phyloP scores from a whole-genome alignment of 78 protist species.

The Dictyostelium purpureum region DNA sequence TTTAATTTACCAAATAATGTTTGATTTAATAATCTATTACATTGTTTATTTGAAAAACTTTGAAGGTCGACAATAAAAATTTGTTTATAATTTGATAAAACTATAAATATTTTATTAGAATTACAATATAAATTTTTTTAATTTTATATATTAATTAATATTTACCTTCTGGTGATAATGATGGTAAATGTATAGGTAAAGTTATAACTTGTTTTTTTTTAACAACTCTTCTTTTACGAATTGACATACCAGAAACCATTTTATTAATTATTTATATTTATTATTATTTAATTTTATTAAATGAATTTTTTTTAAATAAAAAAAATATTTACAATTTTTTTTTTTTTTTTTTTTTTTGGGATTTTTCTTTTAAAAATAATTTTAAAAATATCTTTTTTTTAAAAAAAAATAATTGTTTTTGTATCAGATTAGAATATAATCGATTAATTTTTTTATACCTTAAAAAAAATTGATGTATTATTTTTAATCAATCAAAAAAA shows the following conservation, averaged over 20 bases:
- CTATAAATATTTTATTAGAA: not conserved
- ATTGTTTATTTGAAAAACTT: constrained; percentile 27
- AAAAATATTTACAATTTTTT: too few relatives aligned
- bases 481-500: too few relatives aligned
- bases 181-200: not conserved
- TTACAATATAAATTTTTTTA: not conserved
- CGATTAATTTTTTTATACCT: too few relatives aligned
- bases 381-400: too few relatives aligned
- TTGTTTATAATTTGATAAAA: constrained; percentile 9
- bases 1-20: constrained; percentile 20
- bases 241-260: too few relatives aligned
- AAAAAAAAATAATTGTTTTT: too few relatives aligned
- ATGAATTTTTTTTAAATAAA: not conserved
- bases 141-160: not conserved
- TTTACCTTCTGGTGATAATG: not conserved
- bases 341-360: too few relatives aligned
- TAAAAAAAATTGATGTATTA: too few relatives aligned
- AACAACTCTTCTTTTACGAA: not conserved
- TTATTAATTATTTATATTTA: not conserved
- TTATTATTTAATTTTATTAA: not conserved
- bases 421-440: too few relatives aligned
- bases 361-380: too few relatives aligned
- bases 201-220: not conserved
- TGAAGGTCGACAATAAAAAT: constrained; percentile 53
- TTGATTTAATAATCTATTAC: constrained; percentile 56